These are phyloP conservation scores for Pleurotus eryngii DNA, from an alignment of 768 basidiomycete species.

Conservation along the genomic window DNA sequence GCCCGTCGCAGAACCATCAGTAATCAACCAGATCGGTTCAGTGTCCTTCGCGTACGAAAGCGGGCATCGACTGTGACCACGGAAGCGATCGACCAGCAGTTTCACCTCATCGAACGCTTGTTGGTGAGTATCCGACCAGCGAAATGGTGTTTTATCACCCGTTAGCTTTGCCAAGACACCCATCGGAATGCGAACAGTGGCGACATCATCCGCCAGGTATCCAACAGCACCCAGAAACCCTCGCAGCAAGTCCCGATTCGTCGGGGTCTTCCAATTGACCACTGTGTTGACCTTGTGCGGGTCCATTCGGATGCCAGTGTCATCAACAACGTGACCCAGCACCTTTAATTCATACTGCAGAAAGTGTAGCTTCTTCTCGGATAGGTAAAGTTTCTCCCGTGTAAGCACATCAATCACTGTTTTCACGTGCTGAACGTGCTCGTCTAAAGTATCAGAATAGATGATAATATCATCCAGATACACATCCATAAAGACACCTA, in stretches of 20 bases:
- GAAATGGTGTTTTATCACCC: constrained; percentile 20
- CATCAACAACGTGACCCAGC: too few species aligned
- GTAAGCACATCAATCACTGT: constrained; percentile 28
- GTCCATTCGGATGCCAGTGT: too few species aligned
- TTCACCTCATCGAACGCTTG: constrained; percentile 35
- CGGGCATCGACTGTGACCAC: too few species aligned
- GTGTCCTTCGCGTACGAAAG: too few species aligned
- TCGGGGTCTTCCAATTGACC: neutral
- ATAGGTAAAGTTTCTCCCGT: constrained; percentile 33
- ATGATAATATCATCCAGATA: constrained; percentile 16
- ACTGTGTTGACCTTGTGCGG: too few species aligned
- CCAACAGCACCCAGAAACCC: constrained; percentile 1
- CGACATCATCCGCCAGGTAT: constrained; percentile 28
- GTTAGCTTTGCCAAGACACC: constrained; percentile 24
- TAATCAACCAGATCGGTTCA: too few species aligned
- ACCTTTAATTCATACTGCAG: too few species aligned
- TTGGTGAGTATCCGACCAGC: constrained; percentile 26
- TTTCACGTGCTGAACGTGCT: constrained; percentile 30
- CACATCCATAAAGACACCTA: constrained; percentile 8
- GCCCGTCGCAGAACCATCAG: too few species aligned
- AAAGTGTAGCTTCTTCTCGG: neutral
- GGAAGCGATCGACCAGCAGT: constrained; percentile 11
- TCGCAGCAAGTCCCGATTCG: too few species aligned
- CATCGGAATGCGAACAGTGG: constrained; percentile 34
- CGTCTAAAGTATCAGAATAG: constrained; percentile 22